A percentile compares a stretch with the other conserved stretches of the same genome.
Conservation (phyloP, 2,329 filamentous ascomycete species). For the Ascosphaera pollenicola region DNA sequence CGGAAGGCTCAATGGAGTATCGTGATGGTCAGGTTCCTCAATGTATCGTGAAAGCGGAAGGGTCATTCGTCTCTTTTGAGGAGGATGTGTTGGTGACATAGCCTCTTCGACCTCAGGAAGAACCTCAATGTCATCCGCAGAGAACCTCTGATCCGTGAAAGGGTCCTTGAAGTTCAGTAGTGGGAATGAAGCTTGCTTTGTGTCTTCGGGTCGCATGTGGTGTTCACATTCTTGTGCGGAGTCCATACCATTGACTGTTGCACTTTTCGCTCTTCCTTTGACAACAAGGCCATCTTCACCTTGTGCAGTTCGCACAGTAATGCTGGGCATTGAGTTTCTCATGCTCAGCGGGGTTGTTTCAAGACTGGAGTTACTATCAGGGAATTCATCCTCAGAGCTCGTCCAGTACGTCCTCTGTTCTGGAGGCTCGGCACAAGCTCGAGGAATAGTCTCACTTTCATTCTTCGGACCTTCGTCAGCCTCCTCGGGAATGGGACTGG, state of each 20-base stretch:
- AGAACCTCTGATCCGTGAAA: not conserved
- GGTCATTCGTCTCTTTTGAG: not conserved
- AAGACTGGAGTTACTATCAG: not conserved
- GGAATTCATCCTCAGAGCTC: not conserved
- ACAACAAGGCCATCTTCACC: not conserved
- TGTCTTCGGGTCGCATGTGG: not conserved
- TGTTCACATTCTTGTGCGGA: not conserved
- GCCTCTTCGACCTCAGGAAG: not conserved
- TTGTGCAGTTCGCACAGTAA: not conserved
- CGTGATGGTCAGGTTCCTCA: not conserved
- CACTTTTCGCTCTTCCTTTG: not conserved
- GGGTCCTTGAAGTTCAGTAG: not conserved
- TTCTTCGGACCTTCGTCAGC: not conserved
- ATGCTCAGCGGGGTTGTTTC: not conserved
- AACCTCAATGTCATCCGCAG: not conserved
- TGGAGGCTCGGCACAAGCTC: not conserved
- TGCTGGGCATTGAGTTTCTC: not conserved
- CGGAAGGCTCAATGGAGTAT: not conserved
- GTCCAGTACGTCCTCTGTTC: not conserved
- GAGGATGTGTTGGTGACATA: not conserved
- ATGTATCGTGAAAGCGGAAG: not conserved
- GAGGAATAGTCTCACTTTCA: not conserved
- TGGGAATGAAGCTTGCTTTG: not conserved
- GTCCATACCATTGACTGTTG: not conserved
- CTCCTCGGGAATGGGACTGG: not conserved